Base-by-base conservation (phyloP, 1,139 yeast species). In the Lodderomyces orthopsilosis region DNA sequence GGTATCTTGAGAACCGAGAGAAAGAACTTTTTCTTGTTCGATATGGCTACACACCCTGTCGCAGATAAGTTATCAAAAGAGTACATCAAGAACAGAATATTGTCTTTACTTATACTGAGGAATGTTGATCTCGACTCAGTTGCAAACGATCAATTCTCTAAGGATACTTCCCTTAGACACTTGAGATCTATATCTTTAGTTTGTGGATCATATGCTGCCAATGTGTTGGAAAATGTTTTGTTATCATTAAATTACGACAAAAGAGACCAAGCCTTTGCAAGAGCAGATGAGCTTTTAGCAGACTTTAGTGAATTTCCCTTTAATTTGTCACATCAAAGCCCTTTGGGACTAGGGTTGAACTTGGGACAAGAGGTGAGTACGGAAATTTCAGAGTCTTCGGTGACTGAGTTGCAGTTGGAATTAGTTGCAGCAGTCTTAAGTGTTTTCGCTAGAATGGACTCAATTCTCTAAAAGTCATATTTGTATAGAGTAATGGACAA, bases 31-130 rank as follows among this genome's bases (percentile, higher is more conserved):
- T 82, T 94, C 59, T 71, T 93, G 45, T 93, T 93, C 56, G 98
- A 93, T 65, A 93, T 93, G 97, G 96, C 98, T 19, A 94, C 98
- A 6, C 98, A 94, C 63, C 99, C 99, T 3, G 81, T 93, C 12
- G 86, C 94, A 33, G 98, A 93, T 65, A 77, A 76, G 49, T 69
- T 84, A 44, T 77, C 86, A 38, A 88, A 95, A 56, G 94, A 90
- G 63, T 86, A 85, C 52, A 83, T 89, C 46, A 81, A 84, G 50
- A 77, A 81, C 51, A 78, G 98, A 57, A 79, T 89, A 28, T 71
- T 91, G 50, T 75, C 78, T 41, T 64, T 89, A 45, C 72, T 93
- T 52, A 81, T 88, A 9, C 72, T 85, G 38, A 79, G 96, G 63
- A 87, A 86, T 42, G 69, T 76, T 46, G 80, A 76, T 51, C 65